These are phyloP conservation scores for Gomphus sp. DNA, from an alignment of 1,284 basidiomycete genomes.

Conservation along the genomic window DNA sequence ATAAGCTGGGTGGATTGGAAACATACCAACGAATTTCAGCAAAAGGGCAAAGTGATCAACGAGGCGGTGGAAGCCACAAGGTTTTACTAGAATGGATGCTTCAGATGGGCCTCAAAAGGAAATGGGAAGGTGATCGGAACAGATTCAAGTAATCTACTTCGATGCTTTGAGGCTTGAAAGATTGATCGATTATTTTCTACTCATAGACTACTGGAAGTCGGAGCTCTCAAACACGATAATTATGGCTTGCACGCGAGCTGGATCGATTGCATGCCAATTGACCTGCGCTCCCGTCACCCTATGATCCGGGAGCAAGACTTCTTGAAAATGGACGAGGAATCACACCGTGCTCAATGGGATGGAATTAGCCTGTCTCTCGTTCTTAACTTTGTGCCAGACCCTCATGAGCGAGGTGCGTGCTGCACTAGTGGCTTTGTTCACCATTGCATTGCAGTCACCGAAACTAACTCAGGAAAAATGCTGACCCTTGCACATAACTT, in stretches of 20 bases:
- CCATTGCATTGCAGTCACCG: background rate
- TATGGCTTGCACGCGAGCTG: slow-evolving; percentile 56
- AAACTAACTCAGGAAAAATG: slow-evolving; percentile 54
- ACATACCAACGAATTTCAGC: slow-evolving; percentile 75
- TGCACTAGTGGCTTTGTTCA: background rate
- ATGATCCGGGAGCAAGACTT: slow-evolving; percentile 77
- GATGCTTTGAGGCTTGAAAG: background rate
- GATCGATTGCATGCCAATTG: slow-evolving; percentile 69
- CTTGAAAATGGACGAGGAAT: slow-evolving; percentile 42
- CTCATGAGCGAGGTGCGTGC: slow-evolving; percentile 59
- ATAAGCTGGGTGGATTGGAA: slow-evolving; percentile 62
- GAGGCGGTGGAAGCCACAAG: slow-evolving; percentile 81
- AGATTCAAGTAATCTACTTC: background rate
- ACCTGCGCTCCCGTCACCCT: slow-evolving; percentile 74
- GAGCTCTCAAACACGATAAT: slow-evolving; percentile 77
- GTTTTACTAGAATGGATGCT: slow-evolving; percentile 68
- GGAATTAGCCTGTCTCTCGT: slow-evolving; percentile 78
- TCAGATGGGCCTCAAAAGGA: slow-evolving; percentile 18
- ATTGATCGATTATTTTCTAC: background rate
- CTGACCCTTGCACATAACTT: slow-evolving; percentile 54
- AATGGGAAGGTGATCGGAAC: slow-evolving; percentile 14
- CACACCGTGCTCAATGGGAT: slow-evolving; percentile 53
- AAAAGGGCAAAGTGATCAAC: slow-evolving; percentile 67
- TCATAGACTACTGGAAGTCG: slow-evolving; percentile 73
- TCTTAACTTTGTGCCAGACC: slow-evolving; percentile 78